Percentiles rank a stretch among this genome's conserved stretches.
These are phyloP conservation scores for Meyerozyma sp. DNA, from an alignment of 1,139 yeast species.

Conservation along the genomic window DNA sequence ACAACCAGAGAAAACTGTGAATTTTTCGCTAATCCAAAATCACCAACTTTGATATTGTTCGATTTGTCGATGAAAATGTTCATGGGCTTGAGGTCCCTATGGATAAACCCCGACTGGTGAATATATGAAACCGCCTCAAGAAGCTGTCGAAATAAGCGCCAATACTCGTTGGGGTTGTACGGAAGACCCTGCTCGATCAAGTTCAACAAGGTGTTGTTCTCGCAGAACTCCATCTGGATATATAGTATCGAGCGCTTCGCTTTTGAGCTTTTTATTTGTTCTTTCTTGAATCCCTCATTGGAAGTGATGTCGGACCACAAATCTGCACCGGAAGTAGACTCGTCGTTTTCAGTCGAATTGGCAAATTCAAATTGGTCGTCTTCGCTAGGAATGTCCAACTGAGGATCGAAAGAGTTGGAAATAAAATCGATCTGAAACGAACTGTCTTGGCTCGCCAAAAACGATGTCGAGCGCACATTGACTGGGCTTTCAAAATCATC, in stretches of 20 bases:
- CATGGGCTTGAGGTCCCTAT: constrained; percentile 91
- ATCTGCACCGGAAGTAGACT: constrained; percentile 16
- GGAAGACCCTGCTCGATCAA: constrained; percentile 79
- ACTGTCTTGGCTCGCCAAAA: constrained; percentile 24
- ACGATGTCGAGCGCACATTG: constrained; percentile 24
- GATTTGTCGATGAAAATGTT: constrained; percentile 91
- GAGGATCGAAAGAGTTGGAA: constrained; percentile 59
- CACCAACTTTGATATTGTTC: constrained; percentile 89
- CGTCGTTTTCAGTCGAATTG: constrained; percentile 31
- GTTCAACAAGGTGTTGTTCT: constrained; percentile 82
- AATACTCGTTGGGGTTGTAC: constrained; percentile 68
- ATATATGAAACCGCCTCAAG: constrained; percentile 89
- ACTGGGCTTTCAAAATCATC: constrained; percentile 5
- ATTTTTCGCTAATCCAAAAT: constrained; percentile 91
- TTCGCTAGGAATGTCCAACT: constrained; percentile 11
- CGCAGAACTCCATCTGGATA: constrained; percentile 98
- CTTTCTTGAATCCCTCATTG: background rate
- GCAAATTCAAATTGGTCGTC: constrained; percentile 44
- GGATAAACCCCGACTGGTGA: constrained; percentile 91
- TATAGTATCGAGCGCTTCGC: constrained; percentile 46
- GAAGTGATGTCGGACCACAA: constrained; percentile 7
- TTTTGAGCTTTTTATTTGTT: background rate
- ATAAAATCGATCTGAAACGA: constrained; percentile 57
- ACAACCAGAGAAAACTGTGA: constrained; percentile 43
- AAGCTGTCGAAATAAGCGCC: constrained; percentile 85